Base-by-base conservation (phyloP, 345 rosid genomes). In the Ceriops zippeliana region DNA sequence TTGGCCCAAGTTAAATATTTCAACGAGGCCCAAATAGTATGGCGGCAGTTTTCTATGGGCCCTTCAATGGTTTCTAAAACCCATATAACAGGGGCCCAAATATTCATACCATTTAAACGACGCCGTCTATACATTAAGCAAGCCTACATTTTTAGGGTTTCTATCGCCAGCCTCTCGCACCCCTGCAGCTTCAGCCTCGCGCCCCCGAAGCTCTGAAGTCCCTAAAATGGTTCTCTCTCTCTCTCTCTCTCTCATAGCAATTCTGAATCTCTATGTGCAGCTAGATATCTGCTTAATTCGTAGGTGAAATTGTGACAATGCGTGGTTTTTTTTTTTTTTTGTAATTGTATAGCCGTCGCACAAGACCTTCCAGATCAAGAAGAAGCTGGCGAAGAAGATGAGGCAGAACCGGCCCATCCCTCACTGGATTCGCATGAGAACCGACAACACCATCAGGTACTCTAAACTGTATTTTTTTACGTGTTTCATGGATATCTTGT, bases 301-400 rank as follows among this genome's bases (percentile, higher is more conserved):
- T 24, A 5, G 30, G 11, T 22, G 28, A 21, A 56, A 22, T 56
- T 22, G 19, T 42, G 49, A 42, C 13, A 42, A 42, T 42, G 19
- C 10, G 30, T 22, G 59, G 11, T 5, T 2, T 5, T 53, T 9
- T 30, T 30, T 2, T 24, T 24, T 24, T 5, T 31, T 56, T 10
- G 59, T n/a, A n/a, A 32, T 37, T 31, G 10, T 22, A 37, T 22
- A 91, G 98, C 98, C 98, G 84, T 87, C 98, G 17, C 98, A 93
- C 87, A 93, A 93, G 89, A 73, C 91, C 21, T 93, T 89, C 66
- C 85, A 28, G 82, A 90, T 88, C 49, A 88, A 88, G 87, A 88
- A 88, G 83, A 88, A 85, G 75, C 79, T 88, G 42, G 92, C 87
- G 37, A 88, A 87, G 90, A 87, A 87, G 86, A 87, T 87, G 92